Base-by-base conservation (phyloP, 192 early-diverging fungal genomes). In the Coemansia pectinata region DNA sequence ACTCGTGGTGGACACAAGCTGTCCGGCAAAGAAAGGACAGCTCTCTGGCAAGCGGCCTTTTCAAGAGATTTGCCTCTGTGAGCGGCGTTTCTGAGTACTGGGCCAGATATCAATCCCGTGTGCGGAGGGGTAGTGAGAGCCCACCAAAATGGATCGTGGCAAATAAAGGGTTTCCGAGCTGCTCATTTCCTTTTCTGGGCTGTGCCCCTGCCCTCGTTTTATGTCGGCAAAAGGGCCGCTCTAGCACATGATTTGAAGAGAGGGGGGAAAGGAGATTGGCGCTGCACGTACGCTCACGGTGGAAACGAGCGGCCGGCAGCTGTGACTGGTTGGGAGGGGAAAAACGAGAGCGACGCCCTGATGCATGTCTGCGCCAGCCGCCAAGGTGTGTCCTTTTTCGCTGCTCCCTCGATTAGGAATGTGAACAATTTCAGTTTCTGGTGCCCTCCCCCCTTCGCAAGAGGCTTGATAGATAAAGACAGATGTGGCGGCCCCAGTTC, bases 361-460 rank as follows among this genome's bases (percentile, higher is more conserved):
- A 31, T 57, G 53, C 53, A 57, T 57, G 19, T 48, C 47, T 48
- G 47, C 47, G 47, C 53, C 53, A 57, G 23, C 14, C 53, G 23
- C 53, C 53, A 57, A 57, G 53, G 53, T 33, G 53, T 17, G 27
- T 33, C 14, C 14, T 57, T 11, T 55, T 55, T 55, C 25, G 15
- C 42, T 45, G 42, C 19, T 50, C 25, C 25, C 25, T 25, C 10
- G 52, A 12, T 55, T 31, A 15, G 15, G 52, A 55, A 55, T 55
- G 57, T 36, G 33, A 60, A 33, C 58, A 60, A 19, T 60, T 59
- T 38, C 58, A 33, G n/a, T 60, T 60, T 55, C 52, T 31, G 52
- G 52, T 4, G 34, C 34, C 23, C 45, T 17, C 52, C 52, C 25
- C 52, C 52, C 52, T 44, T 17, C 42, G 14, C 42, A 55, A 55